Percentiles rank a stretch among this genome's conserved stretches.
phyloP scores from a whole-genome alignment of 306 rosid genomes.

The Hippophae rhamnoides region DNA sequence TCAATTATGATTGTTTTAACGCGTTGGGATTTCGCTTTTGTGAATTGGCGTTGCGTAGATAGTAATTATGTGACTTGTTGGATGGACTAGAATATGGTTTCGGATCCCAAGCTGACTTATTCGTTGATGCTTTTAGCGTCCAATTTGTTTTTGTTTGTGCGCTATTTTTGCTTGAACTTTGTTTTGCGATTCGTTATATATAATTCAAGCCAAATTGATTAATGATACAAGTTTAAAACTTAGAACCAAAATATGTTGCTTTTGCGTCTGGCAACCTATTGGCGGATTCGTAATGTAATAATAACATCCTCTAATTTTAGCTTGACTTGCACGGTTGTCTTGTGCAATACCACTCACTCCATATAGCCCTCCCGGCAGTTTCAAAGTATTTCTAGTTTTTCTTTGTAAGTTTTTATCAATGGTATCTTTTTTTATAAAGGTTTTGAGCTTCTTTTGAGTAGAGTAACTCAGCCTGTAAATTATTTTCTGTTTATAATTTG shows the following conservation, averaged over 20 bases:
- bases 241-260: not conserved
- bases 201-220: not conserved
- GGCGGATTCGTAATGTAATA: not conserved
- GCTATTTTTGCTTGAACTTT: not conserved
- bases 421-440: too few relatives aligned
- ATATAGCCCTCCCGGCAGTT: too few relatives aligned
- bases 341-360: too few relatives aligned
- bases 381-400: too few relatives aligned
- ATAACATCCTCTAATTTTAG: too few relatives aligned
- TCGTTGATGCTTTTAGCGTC: not conserved
- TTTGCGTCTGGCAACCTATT: not conserved
- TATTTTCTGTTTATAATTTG: not conserved
- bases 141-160: not conserved
- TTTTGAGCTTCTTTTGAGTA: too few relatives aligned
- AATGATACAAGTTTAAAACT: too few relatives aligned
- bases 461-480: too few relatives aligned
- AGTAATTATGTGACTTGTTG: not conserved
- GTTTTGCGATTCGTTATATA: not conserved
- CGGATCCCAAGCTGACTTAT: slow-evolving; percentile 5
- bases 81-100: not conserved
- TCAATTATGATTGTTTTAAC: not conserved
- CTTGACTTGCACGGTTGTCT: too few relatives aligned
- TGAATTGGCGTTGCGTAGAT: not conserved
- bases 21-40: not conserved
- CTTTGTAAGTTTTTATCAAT: too few relatives aligned